These are phyloP conservation scores for Rosa lucieae DNA, from an alignment of 306 rosid genomes.

Conservation along the genomic window DNA sequence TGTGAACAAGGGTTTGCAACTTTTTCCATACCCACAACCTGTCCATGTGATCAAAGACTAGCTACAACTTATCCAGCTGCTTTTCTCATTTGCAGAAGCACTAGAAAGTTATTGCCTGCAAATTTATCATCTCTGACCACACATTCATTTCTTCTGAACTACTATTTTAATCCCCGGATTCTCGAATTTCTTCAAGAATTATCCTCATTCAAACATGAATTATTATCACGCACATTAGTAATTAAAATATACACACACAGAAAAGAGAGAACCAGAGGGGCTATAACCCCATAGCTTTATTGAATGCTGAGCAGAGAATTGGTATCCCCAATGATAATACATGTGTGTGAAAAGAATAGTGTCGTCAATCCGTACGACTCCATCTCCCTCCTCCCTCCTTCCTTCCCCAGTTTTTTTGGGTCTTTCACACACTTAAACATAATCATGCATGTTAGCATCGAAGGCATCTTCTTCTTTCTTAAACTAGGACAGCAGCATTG, in stretches of 20 bases:
- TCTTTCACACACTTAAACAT: constrained; percentile 23
- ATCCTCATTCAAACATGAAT: constrained; percentile 3
- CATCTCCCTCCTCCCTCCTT: constrained; percentile 24
- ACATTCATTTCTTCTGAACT: background rate
- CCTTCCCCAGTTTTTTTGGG: constrained; percentile 11
- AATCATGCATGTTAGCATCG: constrained; percentile 28
- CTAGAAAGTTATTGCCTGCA: constrained; percentile 4
- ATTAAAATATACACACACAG: background rate
- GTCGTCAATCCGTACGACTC: constrained; percentile 64
- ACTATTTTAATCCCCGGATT: constrained; percentile 1
- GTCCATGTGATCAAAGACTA: constrained; percentile 22
- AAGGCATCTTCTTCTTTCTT: constrained; percentile 30
- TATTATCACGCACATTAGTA: background rate
- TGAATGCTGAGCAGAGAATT: constrained; percentile 19
- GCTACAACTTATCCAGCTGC: constrained; percentile 9
- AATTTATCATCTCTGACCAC: background rate
- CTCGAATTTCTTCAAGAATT: background rate
- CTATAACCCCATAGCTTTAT: constrained; percentile 6
- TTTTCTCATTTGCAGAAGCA: constrained; percentile 8
- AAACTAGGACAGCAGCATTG: background rate
- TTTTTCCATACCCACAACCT: constrained; percentile 16
- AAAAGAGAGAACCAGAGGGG: background rate
- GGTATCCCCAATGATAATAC: constrained; percentile 36
- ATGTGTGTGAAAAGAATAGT: constrained; percentile 43
- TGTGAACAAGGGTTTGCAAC: constrained; percentile 2